These are phyloP conservation scores for Clavispora asparagi DNA, from an alignment of 805 yeast species.

Conservation along the genomic window DNA sequence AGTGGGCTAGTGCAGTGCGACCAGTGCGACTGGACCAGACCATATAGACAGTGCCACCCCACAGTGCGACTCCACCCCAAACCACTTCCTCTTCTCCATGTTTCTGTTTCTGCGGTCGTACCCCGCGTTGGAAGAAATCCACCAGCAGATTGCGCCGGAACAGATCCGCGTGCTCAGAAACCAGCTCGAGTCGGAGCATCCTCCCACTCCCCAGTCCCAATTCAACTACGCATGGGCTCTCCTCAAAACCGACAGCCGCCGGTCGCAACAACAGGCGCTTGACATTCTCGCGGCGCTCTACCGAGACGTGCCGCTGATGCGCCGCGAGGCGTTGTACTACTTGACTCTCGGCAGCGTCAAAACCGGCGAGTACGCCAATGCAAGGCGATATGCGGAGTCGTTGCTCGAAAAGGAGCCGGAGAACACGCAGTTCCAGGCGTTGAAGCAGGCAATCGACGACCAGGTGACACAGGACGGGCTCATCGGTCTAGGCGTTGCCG, in stretches of 20 bases:
- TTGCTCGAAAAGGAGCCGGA: slow-evolving; percentile 77
- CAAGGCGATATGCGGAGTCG: slow-evolving; percentile 79
- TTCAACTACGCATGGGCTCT: slow-evolving; percentile 98
- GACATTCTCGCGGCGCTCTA: slow-evolving; percentile 65
- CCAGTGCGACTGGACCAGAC: no score
- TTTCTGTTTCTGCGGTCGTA: slow-evolving; percentile 9
- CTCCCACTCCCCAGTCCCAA: slow-evolving; percentile 76
- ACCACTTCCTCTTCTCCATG: no score
- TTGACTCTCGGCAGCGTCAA: slow-evolving; percentile 83
- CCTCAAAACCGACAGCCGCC: slow-evolving; percentile 59
- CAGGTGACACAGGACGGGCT: slow-evolving; percentile 83
- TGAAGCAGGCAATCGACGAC: slow-evolving; percentile 76
- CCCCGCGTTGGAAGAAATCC: slow-evolving; percentile 38
- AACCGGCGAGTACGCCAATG: slow-evolving; percentile 79
- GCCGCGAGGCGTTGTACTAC: slow-evolving; percentile 88
- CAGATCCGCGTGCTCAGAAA: slow-evolving; percentile 71
- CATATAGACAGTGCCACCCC: no score
- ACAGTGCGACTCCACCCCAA: no score
- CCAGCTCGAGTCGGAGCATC: slow-evolving; percentile 78
- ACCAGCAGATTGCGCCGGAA: slow-evolving; percentile 58
- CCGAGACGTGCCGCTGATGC: slow-evolving; percentile 71
- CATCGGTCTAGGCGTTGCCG: slow-evolving; percentile 80
- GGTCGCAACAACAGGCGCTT: slow-evolving; percentile 75
- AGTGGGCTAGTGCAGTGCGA: neutral
- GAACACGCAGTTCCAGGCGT: slow-evolving; percentile 66